These are phyloP conservation scores for Metarhizium rileyi DNA, from an alignment of 2,329 filamentous ascomycete genomes.

Conservation along the genomic window DNA sequence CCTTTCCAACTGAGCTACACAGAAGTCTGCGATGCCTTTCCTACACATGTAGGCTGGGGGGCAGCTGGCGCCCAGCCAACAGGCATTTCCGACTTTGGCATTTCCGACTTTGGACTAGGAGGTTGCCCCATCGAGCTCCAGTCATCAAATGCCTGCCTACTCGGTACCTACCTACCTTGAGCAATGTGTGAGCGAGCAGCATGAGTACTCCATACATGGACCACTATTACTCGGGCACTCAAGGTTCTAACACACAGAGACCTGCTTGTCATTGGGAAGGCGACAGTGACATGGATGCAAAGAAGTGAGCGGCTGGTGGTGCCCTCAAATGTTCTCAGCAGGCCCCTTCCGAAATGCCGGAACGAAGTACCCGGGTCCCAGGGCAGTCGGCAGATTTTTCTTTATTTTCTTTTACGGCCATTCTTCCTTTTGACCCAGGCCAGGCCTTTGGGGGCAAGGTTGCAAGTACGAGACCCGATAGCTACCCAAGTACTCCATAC, in stretches of 20 bases:
- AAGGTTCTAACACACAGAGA: too few species aligned
- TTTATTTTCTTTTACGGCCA: conserved; percentile 1
- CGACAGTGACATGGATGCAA: conserved; percentile 5
- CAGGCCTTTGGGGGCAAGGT: neutral
- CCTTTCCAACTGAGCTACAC: neutral
- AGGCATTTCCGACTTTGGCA: too few species aligned
- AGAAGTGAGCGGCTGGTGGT: conserved; percentile 5
- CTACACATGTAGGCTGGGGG: neutral
- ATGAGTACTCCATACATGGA: neutral
- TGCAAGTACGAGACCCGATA: too few species aligned
- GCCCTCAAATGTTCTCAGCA: neutral
- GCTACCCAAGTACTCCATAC: too few species aligned
- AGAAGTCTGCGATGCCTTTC: neutral
- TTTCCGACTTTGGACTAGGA: too few species aligned
- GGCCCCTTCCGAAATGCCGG: conserved; percentile 7
- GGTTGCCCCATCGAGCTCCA: too few species aligned
- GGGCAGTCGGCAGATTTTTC: conserved; percentile 5
- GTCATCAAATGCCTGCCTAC: too few species aligned
- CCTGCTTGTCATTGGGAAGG: conserved; percentile 5
- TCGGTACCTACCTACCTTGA: neutral
- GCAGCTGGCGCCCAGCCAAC: too few species aligned
- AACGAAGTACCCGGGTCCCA: conserved; percentile 8
- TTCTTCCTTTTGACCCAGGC: conserved; percentile 6
- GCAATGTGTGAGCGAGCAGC: neutral
- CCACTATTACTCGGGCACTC: neutral